These are phyloP conservation scores for Podospora didyma DNA, from an alignment of 495 filamentous ascomycete species.

Conservation along the genomic window DNA sequence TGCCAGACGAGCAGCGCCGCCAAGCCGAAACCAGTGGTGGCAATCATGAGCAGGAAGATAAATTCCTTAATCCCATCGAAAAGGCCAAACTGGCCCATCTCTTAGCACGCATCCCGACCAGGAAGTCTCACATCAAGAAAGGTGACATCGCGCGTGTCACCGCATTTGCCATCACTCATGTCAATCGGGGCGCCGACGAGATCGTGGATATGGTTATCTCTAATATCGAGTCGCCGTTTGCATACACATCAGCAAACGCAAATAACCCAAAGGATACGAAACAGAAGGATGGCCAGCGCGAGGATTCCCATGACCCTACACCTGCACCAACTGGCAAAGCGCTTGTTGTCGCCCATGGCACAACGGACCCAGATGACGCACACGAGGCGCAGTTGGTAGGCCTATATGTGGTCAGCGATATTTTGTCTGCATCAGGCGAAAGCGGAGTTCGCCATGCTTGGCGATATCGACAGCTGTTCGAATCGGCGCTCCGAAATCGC, in stretches of 20 bases:
- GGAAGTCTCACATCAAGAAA: constrained; percentile 67
- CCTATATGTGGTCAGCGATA: constrained; percentile 83
- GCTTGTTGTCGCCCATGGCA: constrained; percentile 48
- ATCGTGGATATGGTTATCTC: constrained; percentile 81
- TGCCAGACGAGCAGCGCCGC: constrained; percentile 66
- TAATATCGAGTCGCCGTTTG: constrained; percentile 73
- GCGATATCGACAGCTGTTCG: constrained; percentile 86
- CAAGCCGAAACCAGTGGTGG: constrained; percentile 42
- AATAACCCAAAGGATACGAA: constrained; percentile 36
- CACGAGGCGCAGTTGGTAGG: too few species aligned
- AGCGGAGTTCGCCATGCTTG: constrained; percentile 83
- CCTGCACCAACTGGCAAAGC: constrained; percentile 35
- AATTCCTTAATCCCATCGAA: constrained; percentile 78
- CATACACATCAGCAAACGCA: constrained; percentile 55
- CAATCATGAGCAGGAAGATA: constrained; percentile 53
- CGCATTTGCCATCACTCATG: constrained; percentile 85
- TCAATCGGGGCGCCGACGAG: constrained; percentile 73
- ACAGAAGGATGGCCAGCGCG: constrained; percentile 35
- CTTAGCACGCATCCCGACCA: constrained; percentile 74
- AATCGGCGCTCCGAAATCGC: constrained; percentile 62
- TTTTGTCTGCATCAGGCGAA: constrained; percentile 78
- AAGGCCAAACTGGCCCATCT: constrained; percentile 80
- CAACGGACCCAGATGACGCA: constrained; percentile 61
- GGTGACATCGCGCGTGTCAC: constrained; percentile 86
- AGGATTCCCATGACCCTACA: constrained; percentile 29